Evolutionary conservation across 495 filamentous ascomycete genomes (phyloP), one percentile per base, ranked within the genome.

Genomic region (Chaetomium cochliodes): DNA sequence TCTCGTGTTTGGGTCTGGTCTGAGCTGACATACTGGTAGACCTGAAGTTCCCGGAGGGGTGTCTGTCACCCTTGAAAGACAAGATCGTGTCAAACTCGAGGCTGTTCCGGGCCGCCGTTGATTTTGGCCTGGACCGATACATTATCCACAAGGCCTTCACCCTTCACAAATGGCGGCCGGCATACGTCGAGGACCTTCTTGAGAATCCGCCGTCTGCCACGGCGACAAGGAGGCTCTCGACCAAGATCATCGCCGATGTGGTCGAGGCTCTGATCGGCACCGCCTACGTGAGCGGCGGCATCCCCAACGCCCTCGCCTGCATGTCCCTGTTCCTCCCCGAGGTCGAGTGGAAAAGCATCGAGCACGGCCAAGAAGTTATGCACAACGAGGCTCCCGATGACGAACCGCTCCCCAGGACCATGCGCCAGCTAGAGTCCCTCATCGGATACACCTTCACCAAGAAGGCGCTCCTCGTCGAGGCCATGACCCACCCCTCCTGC

Each of bases 181-280:
- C 81, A 0, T 87, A 88, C 59, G 78, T 88, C 4, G 79, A 84
- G 4, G 76, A 87, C n/a, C 56, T 85, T 15, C 69, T 83, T 20
- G 58, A 73, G 15, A 30, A 62, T 26, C 60, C 63, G 57, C 25
- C 49, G 23, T 18, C 50, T 18, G 56, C 73, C 3, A 50, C 66
- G 39, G 70, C 68, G 68, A 52, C 53, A 68, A 71, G 75, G 13
- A 46, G 77, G 5, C 70, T 93, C 28, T 88, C 90, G 2, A 88
- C 84, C 8, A 98, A 98, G 70, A 85, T 87, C 2, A 82, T 96
- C 15, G 94, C 94, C 5, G 94, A 98, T 67, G 90, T 97, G 0
- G 85, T 97, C 13, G 94, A 98, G 73, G 85, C 80, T 0, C 79
- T 97, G 1, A 88, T 96, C 42, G 94, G 92, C 1, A 89, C 90